Evolutionary conservation across 1,139 yeast genomes (phyloP).

Genomic region (Candida smagusa): DNA sequence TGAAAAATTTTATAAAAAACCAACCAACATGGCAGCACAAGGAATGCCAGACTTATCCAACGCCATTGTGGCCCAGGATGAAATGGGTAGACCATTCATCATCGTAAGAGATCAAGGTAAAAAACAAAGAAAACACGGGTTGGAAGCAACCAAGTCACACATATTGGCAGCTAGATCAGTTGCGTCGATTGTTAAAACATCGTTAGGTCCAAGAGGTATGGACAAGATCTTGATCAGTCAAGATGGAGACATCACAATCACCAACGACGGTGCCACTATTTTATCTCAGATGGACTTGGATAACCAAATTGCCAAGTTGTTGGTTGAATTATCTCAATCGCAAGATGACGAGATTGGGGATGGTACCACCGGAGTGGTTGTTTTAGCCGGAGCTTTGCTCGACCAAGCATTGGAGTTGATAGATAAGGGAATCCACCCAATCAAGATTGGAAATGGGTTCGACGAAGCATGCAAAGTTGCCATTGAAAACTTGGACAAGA

Average conservation of each 20-base stretch:
- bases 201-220: conserved; percentile 96
- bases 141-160: conserved; percentile 93
- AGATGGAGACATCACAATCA: conserved; percentile 96
- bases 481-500: conserved; percentile 65
- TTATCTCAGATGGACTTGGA: conserved; percentile 94
- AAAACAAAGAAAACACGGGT: conserved; percentile 87
- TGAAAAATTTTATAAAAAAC: neutral
- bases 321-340: conserved; percentile 90
- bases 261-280: conserved; percentile 98
- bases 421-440: conserved; percentile 96
- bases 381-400: conserved; percentile 86
- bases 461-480: conserved; percentile 97
- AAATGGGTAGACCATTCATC: conserved; percentile 97
- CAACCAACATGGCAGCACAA: conserved; percentile 24
- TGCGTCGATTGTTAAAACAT: conserved; percentile 86
- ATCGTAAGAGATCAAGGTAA: conserved; percentile 96
- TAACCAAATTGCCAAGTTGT: conserved; percentile 90
- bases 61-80: conserved; percentile 98
- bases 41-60: conserved; percentile 94
- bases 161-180: conserved; percentile 95
- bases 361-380: conserved; percentile 99
- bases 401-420: conserved; percentile 94
- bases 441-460: conserved; percentile 93
- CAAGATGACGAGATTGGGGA: conserved; percentile 99
- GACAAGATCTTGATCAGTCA: conserved; percentile 91